A percentile compares a stretch with the other conserved stretches of the same genome.
Conservation (phyloP, 2,329 filamentous ascomycete species). For the Diaporthe amygdali region DNA sequence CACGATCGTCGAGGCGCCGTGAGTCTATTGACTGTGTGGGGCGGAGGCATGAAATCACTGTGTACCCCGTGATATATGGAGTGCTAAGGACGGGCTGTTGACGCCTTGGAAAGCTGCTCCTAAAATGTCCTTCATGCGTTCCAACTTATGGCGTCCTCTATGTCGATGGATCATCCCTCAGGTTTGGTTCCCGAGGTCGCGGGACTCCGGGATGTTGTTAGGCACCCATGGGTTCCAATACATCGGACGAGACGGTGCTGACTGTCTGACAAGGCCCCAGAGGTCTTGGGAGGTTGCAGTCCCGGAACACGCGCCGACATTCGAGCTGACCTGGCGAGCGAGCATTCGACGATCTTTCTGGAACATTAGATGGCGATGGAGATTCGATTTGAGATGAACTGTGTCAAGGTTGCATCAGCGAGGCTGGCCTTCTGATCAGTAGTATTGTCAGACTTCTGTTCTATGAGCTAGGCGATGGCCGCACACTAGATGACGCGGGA, state of each 20-base stretch:
- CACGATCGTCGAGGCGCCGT: not conserved
- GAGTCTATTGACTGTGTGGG: slow-evolving; percentile 1
- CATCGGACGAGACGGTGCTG: not conserved
- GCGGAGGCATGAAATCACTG: not conserved
- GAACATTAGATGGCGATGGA: not conserved
- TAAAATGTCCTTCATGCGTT: not conserved
- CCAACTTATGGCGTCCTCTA: not conserved
- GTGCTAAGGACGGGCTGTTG: not conserved
- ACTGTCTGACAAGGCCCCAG: not conserved
- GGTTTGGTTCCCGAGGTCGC: slow-evolving; percentile 5
- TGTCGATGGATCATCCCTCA: not conserved
- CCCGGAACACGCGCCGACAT: slow-evolving; percentile 1
- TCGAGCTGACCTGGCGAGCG: not conserved
- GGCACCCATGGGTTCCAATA: slow-evolving; percentile 5
- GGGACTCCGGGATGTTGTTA: slow-evolving; percentile 5
- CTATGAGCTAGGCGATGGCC: not conserved
- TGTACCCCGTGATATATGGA: slow-evolving; percentile 7
- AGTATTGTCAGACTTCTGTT: no score
- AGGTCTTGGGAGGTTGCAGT: not conserved
- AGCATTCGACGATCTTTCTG: not conserved
- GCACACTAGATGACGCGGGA: not conserved
- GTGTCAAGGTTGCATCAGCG: slow-evolving; percentile 3
- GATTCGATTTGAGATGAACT: not conserved
- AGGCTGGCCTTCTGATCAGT: not conserved
- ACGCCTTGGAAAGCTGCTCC: not conserved